Percentiles rank a stretch among this genome's conserved stretches.
These are phyloP conservation scores for Furcasterigmium sp. DNA, from an alignment of 2,329 filamentous ascomycete species.

Conservation along the genomic window DNA sequence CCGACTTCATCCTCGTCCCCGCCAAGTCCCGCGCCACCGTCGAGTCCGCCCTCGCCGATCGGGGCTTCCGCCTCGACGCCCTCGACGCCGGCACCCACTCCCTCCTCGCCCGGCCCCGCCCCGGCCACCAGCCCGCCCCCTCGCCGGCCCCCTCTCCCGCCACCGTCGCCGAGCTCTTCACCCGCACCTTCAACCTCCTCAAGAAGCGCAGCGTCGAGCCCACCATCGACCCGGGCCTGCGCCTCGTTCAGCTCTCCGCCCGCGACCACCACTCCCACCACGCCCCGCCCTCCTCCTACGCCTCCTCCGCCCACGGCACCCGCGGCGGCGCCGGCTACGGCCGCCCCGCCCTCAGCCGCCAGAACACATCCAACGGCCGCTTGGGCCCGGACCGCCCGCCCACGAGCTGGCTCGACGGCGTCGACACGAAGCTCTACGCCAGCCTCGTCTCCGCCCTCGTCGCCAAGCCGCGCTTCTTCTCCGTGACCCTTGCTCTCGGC, in stretches of 20 bases:
- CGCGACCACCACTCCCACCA: slow-evolving; percentile 32
- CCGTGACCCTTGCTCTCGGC: slow-evolving; percentile 65
- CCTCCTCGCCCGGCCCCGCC: slow-evolving; percentile 47
- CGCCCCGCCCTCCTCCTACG: background rate
- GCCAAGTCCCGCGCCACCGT: slow-evolving; percentile 69
- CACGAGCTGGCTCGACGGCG: slow-evolving; percentile 49
- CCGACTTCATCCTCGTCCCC: slow-evolving; percentile 92
- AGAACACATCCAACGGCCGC: slow-evolving; percentile 26
- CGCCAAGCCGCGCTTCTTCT: slow-evolving; percentile 64
- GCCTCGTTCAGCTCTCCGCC: slow-evolving; percentile 79
- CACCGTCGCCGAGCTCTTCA: slow-evolving; percentile 73
- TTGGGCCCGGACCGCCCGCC: slow-evolving; percentile 21
- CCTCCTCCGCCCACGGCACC: slow-evolving; percentile 4
- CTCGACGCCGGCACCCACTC: slow-evolving; percentile 55
- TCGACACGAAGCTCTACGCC: slow-evolving; percentile 60
- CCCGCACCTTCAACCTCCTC: slow-evolving; percentile 78
- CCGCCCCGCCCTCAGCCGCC: slow-evolving; percentile 25
- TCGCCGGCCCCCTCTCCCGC: slow-evolving; percentile 19
- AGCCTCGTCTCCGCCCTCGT: slow-evolving; percentile 57
- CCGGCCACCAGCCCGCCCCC: slow-evolving; percentile 54
- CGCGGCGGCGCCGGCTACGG: slow-evolving; percentile 22
- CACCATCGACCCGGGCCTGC: slow-evolving; percentile 61
- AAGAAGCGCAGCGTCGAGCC: slow-evolving; percentile 71
- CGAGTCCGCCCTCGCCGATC: slow-evolving; percentile 67
- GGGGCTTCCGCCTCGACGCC: slow-evolving; percentile 68